Evolutionary conservation across 352 stramenopile species (phyloP), one percentile per base, ranked within the genome.

Genomic region (Blastocystis sp.): DNA sequence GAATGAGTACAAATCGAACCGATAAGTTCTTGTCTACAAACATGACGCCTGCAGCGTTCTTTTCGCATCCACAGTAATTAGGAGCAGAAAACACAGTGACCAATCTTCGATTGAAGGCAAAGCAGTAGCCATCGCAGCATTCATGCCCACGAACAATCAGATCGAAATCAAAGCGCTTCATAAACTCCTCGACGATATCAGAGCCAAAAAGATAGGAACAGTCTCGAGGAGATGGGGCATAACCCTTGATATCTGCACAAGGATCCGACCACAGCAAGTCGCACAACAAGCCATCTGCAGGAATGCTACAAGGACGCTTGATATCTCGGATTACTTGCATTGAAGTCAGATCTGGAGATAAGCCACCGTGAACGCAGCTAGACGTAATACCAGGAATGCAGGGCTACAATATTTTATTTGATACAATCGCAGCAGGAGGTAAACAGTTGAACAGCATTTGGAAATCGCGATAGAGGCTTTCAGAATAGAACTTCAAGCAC

Each of bases 1-100:
- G 73, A 68, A 84, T 84, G 20, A 84, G 26, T 39, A 88, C 66
- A 45, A 88, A 88, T 2, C 77, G 62, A 26, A 73, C 47, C 0
- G 62, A 79, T 26, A 88, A 53, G n/a, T 88, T 45, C n/a, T 75
- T 29, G 43, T 76, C 62, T 23, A 88, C 61, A 23, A 88, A 79
- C 77, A 88, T 75, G 2, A 79, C 43, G 43, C 62, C 95, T 53
- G 96, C 97, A n/a, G 97, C 96, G 91, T 99, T 99, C 91, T 99
- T 97, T 91, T 99, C 99, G 92, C 98, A 96, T 77, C 98, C 98
- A 92, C 97, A 99, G 91, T 99, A 99, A 92, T 99, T 99, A 11
- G 97, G 97, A 11, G 97, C 97, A 20, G 96, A 99, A 91, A 99
- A 99, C 75, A 99, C 94, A n/a, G 97, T 99, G 11, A 99, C 97